A percentile compares a stretch with the other conserved stretches of the same genome.
Conservation (phyloP, 2,329 filamentous ascomycete genomes). For the Claviceps pusilla region DNA sequence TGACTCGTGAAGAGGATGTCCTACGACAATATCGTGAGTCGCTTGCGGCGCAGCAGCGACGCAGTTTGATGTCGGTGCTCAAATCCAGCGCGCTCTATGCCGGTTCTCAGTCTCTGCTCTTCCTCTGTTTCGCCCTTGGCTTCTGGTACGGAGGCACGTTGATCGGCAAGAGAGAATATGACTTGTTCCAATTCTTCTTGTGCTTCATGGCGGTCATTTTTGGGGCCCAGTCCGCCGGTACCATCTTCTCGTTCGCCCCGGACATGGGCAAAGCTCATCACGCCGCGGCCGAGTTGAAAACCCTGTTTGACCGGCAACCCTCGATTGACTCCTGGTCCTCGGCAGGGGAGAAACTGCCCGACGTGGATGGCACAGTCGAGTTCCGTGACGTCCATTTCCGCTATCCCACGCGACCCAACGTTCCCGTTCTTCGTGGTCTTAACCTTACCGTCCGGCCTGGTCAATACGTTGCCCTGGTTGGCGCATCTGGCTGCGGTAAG, state of each 20-base stretch:
- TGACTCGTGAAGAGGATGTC: conserved; percentile 78
- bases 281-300: conserved; percentile 66
- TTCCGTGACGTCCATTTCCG: conserved; percentile 89
- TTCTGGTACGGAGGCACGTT: conserved; percentile 86
- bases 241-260: conserved; percentile 76
- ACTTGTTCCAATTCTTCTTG: conserved; percentile 78
- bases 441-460: conserved; percentile 60
- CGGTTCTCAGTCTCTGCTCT: conserved; percentile 67
- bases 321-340: conserved; percentile 68
- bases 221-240: conserved; percentile 79
- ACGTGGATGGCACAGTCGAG: conserved; percentile 65
- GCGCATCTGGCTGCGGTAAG: conserved; percentile 90
- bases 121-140: conserved; percentile 69
- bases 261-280: conserved; percentile 89
- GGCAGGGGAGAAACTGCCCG: conserved; percentile 46
- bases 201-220: conserved; percentile 82
- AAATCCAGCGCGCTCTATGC: conserved; percentile 71
- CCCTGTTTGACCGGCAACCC: conserved; percentile 69
- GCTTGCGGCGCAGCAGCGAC: conserved; percentile 50
- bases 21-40: conserved; percentile 53
- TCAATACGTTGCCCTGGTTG: conserved; percentile 78
- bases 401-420: conserved; percentile 80
- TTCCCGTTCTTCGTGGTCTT: conserved; percentile 78
- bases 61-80: conserved; percentile 57
- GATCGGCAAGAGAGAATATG: conserved; percentile 56